Evolutionary conservation across 2,329 filamentous ascomycete genomes (phyloP), one percentile per base, ranked within the genome.

Genomic region (Byssoonygena ceratinophila): DNA sequence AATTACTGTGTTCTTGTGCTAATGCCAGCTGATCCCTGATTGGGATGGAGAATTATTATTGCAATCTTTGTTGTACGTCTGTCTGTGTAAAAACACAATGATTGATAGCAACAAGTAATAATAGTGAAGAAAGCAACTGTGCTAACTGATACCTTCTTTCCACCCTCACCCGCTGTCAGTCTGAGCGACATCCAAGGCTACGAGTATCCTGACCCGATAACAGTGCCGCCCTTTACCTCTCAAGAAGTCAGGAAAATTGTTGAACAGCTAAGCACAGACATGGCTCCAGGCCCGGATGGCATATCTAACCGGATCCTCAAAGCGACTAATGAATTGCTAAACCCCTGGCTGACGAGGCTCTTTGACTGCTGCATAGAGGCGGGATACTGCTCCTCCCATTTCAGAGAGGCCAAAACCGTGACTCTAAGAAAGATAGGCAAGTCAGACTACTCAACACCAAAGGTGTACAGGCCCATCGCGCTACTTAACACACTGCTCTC

Each of bases 241-340:
- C 47, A 54, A 8, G 61, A 63, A 45, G 57, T 64, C 5, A 51
- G 49, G 34, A 56, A 54, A 25, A 54, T 60, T 16, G 58, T 64
- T 2, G 53, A 51, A 18, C 52, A 39, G 52, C 55, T 53, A 5
- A 55, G 56, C n/a, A 55, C 54, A 8, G 59, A 59, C 49, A 64
- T 62, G 53, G 58, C 60, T 1, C 58, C 57, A 47, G 61, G 59
- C 32, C 34, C 53, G 3, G 60, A 63, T 39, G 49, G 55, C 16
- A 63, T 63, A 34, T 11, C 53, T 20, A 46, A 46, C 22, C 14
- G 22, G 14, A 46, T 52, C 22, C 25, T 46, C 18, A 20, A 52
- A 3, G 14, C 23, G 20, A 27, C 29, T 16, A 14, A n/a, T n/a
- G 27, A 46, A 16, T 36, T 31, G 23, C 39, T 52, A 9, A 12